Evolutionary conservation across 1,284 basidiomycete genomes (phyloP).

Genomic region (Tetrapyrgos nigripes): DNA sequence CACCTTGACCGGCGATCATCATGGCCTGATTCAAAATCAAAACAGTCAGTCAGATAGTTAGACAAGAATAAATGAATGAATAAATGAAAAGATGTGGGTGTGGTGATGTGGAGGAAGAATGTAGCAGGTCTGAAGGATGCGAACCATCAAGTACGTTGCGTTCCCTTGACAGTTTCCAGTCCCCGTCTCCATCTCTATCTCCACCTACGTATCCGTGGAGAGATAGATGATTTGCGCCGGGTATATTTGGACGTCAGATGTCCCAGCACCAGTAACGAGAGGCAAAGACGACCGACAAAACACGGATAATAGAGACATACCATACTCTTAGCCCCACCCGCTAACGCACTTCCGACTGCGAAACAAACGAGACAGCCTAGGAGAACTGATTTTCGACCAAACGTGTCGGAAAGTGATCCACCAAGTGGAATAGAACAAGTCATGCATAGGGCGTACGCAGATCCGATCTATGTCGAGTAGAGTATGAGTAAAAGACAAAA

Average conservation of each 20-base stretch:
- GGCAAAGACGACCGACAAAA: not conserved
- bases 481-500: too few relatives aligned
- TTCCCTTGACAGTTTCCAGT: not conserved
- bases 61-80: too few relatives aligned
- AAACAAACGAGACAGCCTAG: slow-evolving; percentile 33
- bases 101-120: too few relatives aligned
- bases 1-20: slow-evolving; percentile 36
- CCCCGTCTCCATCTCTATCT: too few relatives aligned
- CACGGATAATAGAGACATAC: slow-evolving; percentile 20
- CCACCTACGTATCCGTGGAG: too few relatives aligned
- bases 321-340: slow-evolving; percentile 43
- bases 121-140: too few relatives aligned
- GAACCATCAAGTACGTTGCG: too few relatives aligned
- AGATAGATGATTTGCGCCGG: too few relatives aligned
- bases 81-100: too few relatives aligned
- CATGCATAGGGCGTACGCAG: not conserved
- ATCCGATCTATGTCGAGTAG: not conserved
- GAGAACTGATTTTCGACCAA: not conserved
- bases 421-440: not conserved
- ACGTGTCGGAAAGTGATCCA: not conserved
- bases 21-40: not conserved
- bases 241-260: too few relatives aligned
- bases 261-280: too few relatives aligned
- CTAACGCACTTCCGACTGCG: slow-evolving; percentile 41
- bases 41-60: too few relatives aligned